A percentile compares a stretch with the other conserved stretches of the same genome.
Conservation (phyloP, 345 rosid genomes). For the Clarkia xantiana region DNA sequence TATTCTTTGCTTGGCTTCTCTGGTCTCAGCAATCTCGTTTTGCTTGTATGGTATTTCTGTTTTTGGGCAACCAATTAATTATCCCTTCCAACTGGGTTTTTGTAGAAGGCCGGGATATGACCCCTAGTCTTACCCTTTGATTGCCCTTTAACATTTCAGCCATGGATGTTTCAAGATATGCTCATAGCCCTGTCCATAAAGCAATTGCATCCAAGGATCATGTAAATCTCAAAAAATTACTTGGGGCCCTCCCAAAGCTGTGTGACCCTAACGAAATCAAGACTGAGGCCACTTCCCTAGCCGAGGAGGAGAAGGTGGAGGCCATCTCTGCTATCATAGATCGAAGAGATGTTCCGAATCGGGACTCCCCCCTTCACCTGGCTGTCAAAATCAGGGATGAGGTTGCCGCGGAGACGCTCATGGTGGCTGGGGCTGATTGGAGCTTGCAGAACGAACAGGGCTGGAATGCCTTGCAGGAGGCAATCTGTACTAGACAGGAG, state of each 20-base stretch:
- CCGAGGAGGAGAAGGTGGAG: conserved; percentile 84
- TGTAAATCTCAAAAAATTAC: conserved; percentile 43
- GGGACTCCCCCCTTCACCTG: conserved; percentile 91
- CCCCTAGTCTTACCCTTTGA: conserved; percentile 5
- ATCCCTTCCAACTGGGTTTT: conserved; percentile 12
- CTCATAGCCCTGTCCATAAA: conserved; percentile 72
- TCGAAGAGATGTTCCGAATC: conserved; percentile 71
- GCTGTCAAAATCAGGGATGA: conserved; percentile 84
- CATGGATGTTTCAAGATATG: conserved; percentile 79
- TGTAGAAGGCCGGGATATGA: conserved; percentile 7
- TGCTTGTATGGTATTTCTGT: not conserved
- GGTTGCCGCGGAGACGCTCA: conserved; percentile 69
- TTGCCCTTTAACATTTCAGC: conserved; percentile 10
- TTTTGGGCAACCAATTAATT: not conserved
- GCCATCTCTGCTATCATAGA: conserved; percentile 53
- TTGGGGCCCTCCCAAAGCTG: conserved; percentile 59
- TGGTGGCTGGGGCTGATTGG: conserved; percentile 95
- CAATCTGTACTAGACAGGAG: conserved; percentile 73
- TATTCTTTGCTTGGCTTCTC: conserved; percentile 14
- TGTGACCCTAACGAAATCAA: conserved; percentile 53
- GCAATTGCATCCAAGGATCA: conserved; percentile 61
- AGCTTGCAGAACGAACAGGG: conserved; percentile 88
- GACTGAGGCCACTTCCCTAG: conserved; percentile 52
- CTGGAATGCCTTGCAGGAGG: conserved; percentile 96
- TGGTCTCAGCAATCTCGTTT: conserved; percentile 12